Percentiles rank a stretch among this genome's conserved stretches.
Conservation (phyloP, 2,329 filamentous ascomycete genomes). For the Aspergillus aculeatus region DNA sequence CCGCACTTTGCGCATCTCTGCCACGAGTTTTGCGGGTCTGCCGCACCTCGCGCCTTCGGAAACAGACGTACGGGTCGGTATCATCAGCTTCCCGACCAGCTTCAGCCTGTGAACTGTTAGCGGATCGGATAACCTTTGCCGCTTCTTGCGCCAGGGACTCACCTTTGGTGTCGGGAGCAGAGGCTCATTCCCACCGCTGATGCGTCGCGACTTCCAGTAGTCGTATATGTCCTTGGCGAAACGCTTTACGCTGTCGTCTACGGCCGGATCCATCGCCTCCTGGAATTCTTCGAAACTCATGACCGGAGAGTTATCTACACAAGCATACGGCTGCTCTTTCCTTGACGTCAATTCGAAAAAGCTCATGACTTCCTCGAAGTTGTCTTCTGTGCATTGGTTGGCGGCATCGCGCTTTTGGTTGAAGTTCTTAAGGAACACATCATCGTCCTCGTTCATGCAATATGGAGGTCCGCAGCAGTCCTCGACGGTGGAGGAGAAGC, state of each 20-base stretch:
- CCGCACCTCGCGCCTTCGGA: conserved; percentile 88
- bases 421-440: conserved; percentile 76
- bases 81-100: conserved; percentile 93
- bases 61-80: conserved; percentile 95
- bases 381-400: conserved; percentile 75
- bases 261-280: conserved; percentile 60
- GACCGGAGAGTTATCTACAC: conserved; percentile 83
- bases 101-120: conserved; percentile 62
- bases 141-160: conserved; percentile 14
- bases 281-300: conserved; percentile 73
- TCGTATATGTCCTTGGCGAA: conserved; percentile 80
- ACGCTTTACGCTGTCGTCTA: conserved; percentile 54
- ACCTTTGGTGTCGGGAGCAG: conserved; percentile 76
- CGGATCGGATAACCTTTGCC: not conserved
- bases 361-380: conserved; percentile 92
- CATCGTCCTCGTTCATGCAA: conserved; percentile 92
- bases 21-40: conserved; percentile 93
- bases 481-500: conserved; percentile 96
- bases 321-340: conserved; percentile 81
- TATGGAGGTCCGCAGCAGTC: conserved; percentile 88
- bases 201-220: conserved; percentile 77
- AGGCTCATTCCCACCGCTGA: conserved; percentile 65
- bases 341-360: conserved; percentile 87
- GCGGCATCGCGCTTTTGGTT: conserved; percentile 70
- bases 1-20: conserved; percentile 87